These are phyloP conservation scores for Pythium phragmitis DNA, from an alignment of 352 stramenopile genomes.

Conservation along the genomic window DNA sequence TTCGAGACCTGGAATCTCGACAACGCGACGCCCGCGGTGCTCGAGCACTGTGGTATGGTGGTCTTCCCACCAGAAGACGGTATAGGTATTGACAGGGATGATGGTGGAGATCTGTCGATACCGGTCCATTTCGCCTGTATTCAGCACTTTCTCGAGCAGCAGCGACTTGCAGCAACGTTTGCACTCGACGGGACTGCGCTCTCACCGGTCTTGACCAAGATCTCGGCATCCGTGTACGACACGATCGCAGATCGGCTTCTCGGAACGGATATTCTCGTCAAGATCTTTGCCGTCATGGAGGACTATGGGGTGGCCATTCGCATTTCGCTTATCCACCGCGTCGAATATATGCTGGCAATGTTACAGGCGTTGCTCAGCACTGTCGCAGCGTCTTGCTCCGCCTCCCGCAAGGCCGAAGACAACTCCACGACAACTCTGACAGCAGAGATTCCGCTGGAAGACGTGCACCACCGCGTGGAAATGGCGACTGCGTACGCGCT, in stretches of 20 bases:
- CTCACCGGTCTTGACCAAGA: neutral
- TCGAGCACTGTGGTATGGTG: constrained; percentile 22
- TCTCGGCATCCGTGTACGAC: constrained; percentile 19
- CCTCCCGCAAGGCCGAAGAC: constrained; percentile 16
- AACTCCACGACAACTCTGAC: neutral
- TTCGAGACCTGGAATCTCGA: constrained; percentile 48
- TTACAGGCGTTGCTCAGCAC: constrained; percentile 41
- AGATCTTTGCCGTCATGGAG: constrained; percentile 27
- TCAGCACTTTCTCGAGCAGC: constrained; percentile 28
- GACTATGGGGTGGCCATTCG: constrained; percentile 31
- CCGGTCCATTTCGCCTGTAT: constrained; percentile 34
- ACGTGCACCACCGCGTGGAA: constrained; percentile 38
- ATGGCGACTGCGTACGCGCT: constrained; percentile 53
- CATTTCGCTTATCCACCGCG: constrained; percentile 40
- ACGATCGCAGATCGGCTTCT: constrained; percentile 29
- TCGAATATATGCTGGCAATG: constrained; percentile 42
- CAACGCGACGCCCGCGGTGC: constrained; percentile 21
- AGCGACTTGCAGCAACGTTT: constrained; percentile 16
- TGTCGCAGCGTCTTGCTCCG: constrained; percentile 14
- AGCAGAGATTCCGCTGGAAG: constrained; percentile 15
- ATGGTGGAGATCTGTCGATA: constrained; percentile 15
- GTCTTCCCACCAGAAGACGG: constrained; percentile 16
- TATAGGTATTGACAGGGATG: constrained; percentile 8
- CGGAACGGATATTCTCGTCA: constrained; percentile 26
- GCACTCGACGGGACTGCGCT: neutral